Evolutionary conservation across 169 alveolate species (phyloP).

Genomic region (Cytauxzoon felis): DNA sequence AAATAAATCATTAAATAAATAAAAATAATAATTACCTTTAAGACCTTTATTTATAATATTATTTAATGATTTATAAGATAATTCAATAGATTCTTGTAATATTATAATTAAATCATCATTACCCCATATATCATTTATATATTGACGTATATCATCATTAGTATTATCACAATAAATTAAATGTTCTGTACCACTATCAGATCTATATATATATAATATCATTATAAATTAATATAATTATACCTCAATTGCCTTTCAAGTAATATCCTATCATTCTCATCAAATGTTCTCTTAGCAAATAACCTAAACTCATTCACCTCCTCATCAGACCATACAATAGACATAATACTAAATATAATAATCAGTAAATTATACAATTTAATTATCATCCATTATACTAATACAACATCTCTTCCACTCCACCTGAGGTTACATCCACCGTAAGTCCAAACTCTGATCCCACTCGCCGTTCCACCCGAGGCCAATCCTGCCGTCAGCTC

Average conservation of each 20-base stretch:
- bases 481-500: too few relatives aligned
- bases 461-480: too few relatives aligned
- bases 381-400: too few relatives aligned
- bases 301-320: conserved; percentile 12
- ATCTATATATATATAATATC: neutral
- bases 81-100: conserved; percentile 44
- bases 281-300: conserved; percentile 27
- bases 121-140: conserved; percentile 49
- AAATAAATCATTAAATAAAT: neutral
- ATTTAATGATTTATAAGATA: conserved; percentile 21
- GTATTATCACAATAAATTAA: neutral
- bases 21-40: conserved; percentile 21
- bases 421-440: too few relatives aligned
- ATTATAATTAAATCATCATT: conserved; percentile 19
- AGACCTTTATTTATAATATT: conserved; percentile 28
- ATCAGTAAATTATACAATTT: too few relatives aligned
- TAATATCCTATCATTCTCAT: conserved; percentile 21
- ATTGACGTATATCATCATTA: conserved; percentile 47
- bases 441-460: too few relatives aligned
- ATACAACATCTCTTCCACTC: too few relatives aligned
- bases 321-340: conserved; percentile 2
- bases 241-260: conserved; percentile 44
- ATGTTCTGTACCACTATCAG: neutral
- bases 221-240: neutral
- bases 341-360: too few relatives aligned